These are phyloP conservation scores for Melastoma candidum DNA, from an alignment of 441 rosid species.

Conservation along the genomic window DNA sequence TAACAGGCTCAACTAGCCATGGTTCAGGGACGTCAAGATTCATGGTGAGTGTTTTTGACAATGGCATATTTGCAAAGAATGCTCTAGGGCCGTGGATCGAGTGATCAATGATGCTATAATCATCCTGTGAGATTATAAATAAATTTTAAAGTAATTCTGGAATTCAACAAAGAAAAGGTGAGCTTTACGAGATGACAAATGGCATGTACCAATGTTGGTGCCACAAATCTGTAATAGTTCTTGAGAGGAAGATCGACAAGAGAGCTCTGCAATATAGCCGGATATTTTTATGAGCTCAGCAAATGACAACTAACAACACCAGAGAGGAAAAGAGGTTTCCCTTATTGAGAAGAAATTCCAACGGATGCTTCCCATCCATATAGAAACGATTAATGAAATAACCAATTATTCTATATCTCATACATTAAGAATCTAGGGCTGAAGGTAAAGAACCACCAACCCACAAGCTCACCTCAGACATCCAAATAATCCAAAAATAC, in stretches of 20 bases:
- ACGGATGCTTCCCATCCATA: too few relatives aligned
- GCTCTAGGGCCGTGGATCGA: constrained; percentile 90
- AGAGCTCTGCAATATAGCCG: constrained; percentile 60
- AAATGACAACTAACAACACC: neutral
- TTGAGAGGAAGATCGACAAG: constrained; percentile 97
- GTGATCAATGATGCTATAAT: constrained; percentile 66
- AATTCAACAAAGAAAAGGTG: constrained; percentile 16
- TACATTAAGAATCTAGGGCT: too few relatives aligned
- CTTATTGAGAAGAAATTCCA: too few relatives aligned
- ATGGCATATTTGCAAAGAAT: constrained; percentile 94
- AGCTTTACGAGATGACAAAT: constrained; percentile 9
- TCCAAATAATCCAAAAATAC: too few relatives aligned
- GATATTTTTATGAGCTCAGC: too few relatives aligned
- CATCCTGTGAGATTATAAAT: constrained; percentile 61
- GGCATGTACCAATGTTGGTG: constrained; percentile 64
- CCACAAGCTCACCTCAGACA: too few relatives aligned
- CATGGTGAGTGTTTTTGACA: constrained; percentile 99
- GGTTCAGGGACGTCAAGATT: constrained; percentile 99
- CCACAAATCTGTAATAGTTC: constrained; percentile 96
- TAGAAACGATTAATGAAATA: too few relatives aligned
- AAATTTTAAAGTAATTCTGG: constrained; percentile 22
- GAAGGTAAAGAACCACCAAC: too few relatives aligned
- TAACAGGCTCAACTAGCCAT: constrained; percentile 96
- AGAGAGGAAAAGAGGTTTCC: neutral
- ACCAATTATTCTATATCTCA: too few relatives aligned